phyloP scores from a whole-genome alignment of 2,329 filamentous ascomycete genomes.

The Metarhizium brunneum region DNA sequence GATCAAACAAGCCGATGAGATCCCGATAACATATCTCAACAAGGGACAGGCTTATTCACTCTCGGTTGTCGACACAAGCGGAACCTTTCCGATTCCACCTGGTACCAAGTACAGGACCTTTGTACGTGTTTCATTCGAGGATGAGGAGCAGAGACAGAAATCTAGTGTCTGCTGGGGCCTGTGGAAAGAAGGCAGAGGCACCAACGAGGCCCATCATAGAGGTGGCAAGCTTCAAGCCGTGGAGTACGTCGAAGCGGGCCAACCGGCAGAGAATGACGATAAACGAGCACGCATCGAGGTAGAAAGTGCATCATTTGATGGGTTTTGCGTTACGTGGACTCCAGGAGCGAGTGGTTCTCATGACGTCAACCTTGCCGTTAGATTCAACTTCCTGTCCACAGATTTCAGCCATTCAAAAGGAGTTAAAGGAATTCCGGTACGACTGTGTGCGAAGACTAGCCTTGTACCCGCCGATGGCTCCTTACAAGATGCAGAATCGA shows the following conservation, averaged over 20 bases:
- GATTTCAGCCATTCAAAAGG: slow-evolving; percentile 99
- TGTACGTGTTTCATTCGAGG: slow-evolving; percentile 93
- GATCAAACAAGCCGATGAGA: slow-evolving; percentile 82
- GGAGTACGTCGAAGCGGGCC: slow-evolving; percentile 70
- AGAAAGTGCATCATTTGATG: slow-evolving; percentile 78
- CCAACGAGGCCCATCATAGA: slow-evolving; percentile 87
- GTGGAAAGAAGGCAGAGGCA: slow-evolving; percentile 95
- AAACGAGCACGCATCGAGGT: slow-evolving; percentile 61
- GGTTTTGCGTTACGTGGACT: slow-evolving; percentile 86
- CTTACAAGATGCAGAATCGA: slow-evolving; percentile 33
- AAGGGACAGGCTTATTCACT: slow-evolving; percentile 93
- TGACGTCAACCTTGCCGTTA: slow-evolving; percentile 80
- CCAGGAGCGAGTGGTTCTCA: slow-evolving; percentile 57
- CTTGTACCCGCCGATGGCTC: slow-evolving; percentile 45
- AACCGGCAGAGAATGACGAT: slow-evolving; percentile 51
- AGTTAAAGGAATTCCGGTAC: slow-evolving; percentile 92
- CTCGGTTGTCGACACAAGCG: slow-evolving; percentile 68
- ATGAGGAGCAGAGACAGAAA: slow-evolving; percentile 81
- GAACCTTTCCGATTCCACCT: slow-evolving; percentile 46
- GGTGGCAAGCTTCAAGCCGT: slow-evolving; percentile 90
- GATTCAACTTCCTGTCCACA: slow-evolving; percentile 97
- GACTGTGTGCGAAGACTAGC: slow-evolving; percentile 86
- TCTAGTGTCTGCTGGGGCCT: slow-evolving; percentile 76
- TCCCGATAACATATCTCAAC: slow-evolving; percentile 96
- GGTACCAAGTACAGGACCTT: slow-evolving; percentile 77